Evolutionary conservation across 306 rosid genomes (phyloP), one percentile per base, ranked within the genome.

Genomic region (Amphicarpaea edgeworthii): DNA sequence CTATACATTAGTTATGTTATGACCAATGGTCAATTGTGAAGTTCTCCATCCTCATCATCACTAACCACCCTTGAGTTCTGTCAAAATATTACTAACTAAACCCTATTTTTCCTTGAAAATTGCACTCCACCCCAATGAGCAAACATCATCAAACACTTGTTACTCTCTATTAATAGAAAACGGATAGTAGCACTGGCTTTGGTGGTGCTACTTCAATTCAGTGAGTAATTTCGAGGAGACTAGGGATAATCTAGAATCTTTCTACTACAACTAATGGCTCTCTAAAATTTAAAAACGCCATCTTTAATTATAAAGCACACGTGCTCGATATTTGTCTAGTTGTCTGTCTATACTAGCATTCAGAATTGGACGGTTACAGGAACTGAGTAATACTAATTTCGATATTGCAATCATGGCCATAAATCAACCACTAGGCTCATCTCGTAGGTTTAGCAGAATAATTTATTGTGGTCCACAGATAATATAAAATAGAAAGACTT

Each of bases 401-500:
- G 51, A 53, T 21, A 34, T 47, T 8, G n/a, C 26, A 10, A 76
- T 26, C 75, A 70, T 24, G 28, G 14, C 30, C 53, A 64, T 1
- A 26, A 55, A 40, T 68, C 63, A 67, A 57, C 47, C 28, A n/a
- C 17, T 41, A 54, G 34, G 72, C 16, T 59, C 53, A 68, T 68
- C 49, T n/a, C 8, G 42, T 5, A 50, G 70, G 63, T 41, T 73
- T 16, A 49, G 42, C 63, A 68, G 26, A 69, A 73, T 26, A 24
- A 41, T 37, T 72, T 47, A 34, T 0, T 28, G 32, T 6, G 57
- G 46, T 43, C 19, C 19, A 55, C 24, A 47, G 3, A 20, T 46
- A 51, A 76, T 59, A 69, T 76, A 23, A 61, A 12, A 60, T 54
- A 50, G 57, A 50, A 68, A 77, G 28, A 21, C 30, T 51, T 68